These are phyloP conservation scores for Fraxinus ornus DNA, from an alignment of 305 asterid species.

Conservation along the genomic window DNA sequence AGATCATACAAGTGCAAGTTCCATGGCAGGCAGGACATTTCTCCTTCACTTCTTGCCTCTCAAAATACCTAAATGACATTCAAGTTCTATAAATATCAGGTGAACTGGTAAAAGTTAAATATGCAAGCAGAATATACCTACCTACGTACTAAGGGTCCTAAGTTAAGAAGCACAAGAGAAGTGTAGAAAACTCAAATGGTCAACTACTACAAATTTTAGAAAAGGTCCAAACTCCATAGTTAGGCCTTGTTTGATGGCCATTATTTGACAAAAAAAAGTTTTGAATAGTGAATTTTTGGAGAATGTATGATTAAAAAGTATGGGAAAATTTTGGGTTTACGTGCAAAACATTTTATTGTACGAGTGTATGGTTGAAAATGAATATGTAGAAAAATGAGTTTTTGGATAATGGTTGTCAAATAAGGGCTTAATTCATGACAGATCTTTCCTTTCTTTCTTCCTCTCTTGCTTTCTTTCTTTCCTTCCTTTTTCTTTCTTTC, in stretches of 20 bases:
- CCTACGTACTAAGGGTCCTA: background rate
- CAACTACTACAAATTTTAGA: background rate
- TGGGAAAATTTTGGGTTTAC: no score
- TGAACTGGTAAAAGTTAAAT: background rate
- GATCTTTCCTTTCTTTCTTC: background rate
- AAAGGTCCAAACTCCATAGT: background rate
- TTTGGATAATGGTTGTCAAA: background rate
- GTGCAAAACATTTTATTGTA: background rate
- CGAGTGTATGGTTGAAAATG: background rate
- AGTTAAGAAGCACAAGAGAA: background rate
- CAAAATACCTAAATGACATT: slow-evolving; percentile 49
- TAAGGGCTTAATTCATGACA: background rate
- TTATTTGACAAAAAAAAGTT: background rate
- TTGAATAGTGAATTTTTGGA: background rate
- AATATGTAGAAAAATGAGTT: no score
- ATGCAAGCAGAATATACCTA: background rate
- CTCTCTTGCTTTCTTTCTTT: background rate
- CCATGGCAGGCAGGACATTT: slow-evolving; percentile 80
- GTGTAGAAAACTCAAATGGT: background rate
- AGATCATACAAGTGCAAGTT: slow-evolving; percentile 76
- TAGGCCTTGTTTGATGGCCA: background rate
- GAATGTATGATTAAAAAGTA: background rate
- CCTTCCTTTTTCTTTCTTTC: background rate
- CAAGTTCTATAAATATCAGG: slow-evolving; percentile 23
- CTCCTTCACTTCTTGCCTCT: slow-evolving; percentile 69